A percentile compares a stretch with the other conserved stretches of the same genome.
Evolutionary conservation across 371 early-diverging fungal genomes (phyloP).

Genomic region (Mortierella polycephala): DNA sequence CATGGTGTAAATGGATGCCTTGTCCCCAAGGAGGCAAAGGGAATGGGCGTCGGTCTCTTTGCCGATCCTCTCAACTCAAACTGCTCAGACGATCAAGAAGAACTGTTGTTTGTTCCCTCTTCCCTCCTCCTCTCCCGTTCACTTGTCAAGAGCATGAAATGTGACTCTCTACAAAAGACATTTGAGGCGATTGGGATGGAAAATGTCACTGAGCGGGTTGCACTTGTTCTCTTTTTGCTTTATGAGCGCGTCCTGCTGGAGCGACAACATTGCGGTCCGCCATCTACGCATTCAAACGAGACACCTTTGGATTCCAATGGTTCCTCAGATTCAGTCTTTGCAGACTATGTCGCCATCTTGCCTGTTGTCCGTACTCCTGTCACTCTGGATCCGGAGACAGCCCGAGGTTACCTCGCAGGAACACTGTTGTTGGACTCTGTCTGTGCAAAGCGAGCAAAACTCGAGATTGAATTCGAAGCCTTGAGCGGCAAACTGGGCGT

Average conservation of each 20-base stretch:
- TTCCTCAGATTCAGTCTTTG: neutral
- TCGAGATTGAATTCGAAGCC: slow-evolving; percentile 46
- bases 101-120: slow-evolving; percentile 32
- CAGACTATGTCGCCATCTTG: slow-evolving; percentile 25
- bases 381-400: slow-evolving; percentile 29
- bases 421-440: slow-evolving; percentile 57
- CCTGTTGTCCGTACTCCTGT: slow-evolving; percentile 44
- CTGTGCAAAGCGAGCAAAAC: slow-evolving; percentile 44
- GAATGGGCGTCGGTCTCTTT: slow-evolving; percentile 48
- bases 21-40: slow-evolving; percentile 17
- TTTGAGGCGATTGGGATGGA: slow-evolving; percentile 11
- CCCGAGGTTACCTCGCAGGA: slow-evolving; percentile 52
- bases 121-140: slow-evolving; percentile 28
- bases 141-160: slow-evolving; percentile 5
- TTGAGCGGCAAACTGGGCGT: slow-evolving; percentile 32
- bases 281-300: neutral
- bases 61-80: neutral
- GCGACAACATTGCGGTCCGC: neutral
- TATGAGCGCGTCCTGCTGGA: slow-evolving; percentile 15
- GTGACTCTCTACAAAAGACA: slow-evolving; percentile 8
- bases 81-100: slow-evolving; percentile 2
- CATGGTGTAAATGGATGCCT: slow-evolving; percentile 13
- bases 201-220: slow-evolving; percentile 34
- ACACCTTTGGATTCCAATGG: neutral
- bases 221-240: slow-evolving; percentile 33